These are phyloP conservation scores for Epichloe uncinata DNA, from an alignment of 2,329 filamentous ascomycete species.

Conservation along the genomic window DNA sequence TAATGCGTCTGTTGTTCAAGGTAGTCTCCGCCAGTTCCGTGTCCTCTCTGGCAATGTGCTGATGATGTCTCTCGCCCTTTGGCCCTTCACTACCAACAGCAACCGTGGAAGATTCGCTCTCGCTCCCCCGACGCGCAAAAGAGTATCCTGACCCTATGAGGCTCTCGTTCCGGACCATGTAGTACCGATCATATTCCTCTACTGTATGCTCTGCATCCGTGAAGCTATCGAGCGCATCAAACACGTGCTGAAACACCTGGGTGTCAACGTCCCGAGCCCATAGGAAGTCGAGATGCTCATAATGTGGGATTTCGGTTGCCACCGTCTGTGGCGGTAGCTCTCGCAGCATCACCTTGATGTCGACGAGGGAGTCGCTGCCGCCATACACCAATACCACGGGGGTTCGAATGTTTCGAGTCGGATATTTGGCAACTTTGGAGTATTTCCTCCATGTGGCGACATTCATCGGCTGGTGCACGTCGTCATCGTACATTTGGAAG, in stretches of 20 bases:
- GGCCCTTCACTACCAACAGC: slow-evolving; percentile 6
- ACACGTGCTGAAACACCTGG: slow-evolving; percentile 82
- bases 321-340: slow-evolving; percentile 77
- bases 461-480: slow-evolving; percentile 64
- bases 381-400: slow-evolving; percentile 90
- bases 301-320: slow-evolving; percentile 77
- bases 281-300: slow-evolving; percentile 92
- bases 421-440: slow-evolving; percentile 93
- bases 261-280: slow-evolving; percentile 80
- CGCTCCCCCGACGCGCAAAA: slow-evolving; percentile 18
- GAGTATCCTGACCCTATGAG: slow-evolving; percentile 26
- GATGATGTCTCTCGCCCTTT: slow-evolving; percentile 9
- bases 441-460: slow-evolving; percentile 64
- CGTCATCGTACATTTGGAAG: slow-evolving; percentile 98
- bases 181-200: slow-evolving; percentile 48
- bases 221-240: slow-evolving; percentile 71
- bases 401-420: slow-evolving; percentile 92
- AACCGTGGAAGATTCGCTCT: slow-evolving; percentile 23
- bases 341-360: slow-evolving; percentile 83
- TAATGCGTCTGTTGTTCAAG: not conserved
- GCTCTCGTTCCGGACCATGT: slow-evolving; percentile 34
- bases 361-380: slow-evolving; percentile 83
- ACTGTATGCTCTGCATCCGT: slow-evolving; percentile 42
- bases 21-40: not conserved
- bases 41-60: slow-evolving; percentile 18